phyloP scores from a whole-genome alignment of 176 grass and related monocot species.

The Oryza rufipogon region DNA sequence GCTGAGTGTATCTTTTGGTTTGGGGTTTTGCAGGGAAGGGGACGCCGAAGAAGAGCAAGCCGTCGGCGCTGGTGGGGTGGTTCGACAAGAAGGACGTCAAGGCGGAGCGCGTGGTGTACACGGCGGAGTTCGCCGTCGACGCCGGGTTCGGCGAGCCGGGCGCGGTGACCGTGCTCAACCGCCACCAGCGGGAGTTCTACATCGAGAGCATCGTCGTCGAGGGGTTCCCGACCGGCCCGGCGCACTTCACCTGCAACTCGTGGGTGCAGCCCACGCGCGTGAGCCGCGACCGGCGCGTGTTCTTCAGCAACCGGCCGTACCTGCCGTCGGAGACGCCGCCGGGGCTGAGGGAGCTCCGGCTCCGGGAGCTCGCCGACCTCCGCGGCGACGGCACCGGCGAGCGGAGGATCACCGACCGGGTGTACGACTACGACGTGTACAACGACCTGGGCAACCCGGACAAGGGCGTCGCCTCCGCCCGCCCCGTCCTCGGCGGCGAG shows the following conservation, averaged over 20 bases:
- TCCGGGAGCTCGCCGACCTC: conserved; percentile 57
- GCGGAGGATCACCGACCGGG: conserved; percentile 57
- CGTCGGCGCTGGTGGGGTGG: conserved; percentile 62
- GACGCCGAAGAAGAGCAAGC: conserved; percentile 59
- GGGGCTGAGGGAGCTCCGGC: conserved; percentile 66
- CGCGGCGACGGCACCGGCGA: conserved; percentile 64
- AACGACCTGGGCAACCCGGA: conserved; percentile 89
- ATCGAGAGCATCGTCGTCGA: conserved; percentile 83
- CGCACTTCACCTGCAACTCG: conserved; percentile 82
- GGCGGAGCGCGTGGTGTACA: conserved; percentile 76
- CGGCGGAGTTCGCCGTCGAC: conserved; percentile 81
- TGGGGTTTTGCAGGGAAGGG: conserved; percentile 45
- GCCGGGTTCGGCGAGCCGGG: conserved; percentile 76
- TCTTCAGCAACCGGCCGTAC: conserved; percentile 91
- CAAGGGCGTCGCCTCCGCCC: conserved; percentile 62
- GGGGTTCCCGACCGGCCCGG: conserved; percentile 62
- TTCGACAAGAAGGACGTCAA: conserved; percentile 89
- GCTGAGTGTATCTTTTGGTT: background rate
- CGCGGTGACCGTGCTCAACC: conserved; percentile 78
- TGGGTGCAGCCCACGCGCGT: conserved; percentile 72
- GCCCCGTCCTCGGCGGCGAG: conserved; percentile 70
- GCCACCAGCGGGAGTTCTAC: conserved; percentile 81
- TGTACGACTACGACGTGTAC: conserved; percentile 79
- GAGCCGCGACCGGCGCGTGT: conserved; percentile 50
- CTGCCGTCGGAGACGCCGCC: conserved; percentile 80